Evolutionary conservation across 1,284 basidiomycete genomes (phyloP).

Genomic region (Tetrapyrgos nigripes): DNA sequence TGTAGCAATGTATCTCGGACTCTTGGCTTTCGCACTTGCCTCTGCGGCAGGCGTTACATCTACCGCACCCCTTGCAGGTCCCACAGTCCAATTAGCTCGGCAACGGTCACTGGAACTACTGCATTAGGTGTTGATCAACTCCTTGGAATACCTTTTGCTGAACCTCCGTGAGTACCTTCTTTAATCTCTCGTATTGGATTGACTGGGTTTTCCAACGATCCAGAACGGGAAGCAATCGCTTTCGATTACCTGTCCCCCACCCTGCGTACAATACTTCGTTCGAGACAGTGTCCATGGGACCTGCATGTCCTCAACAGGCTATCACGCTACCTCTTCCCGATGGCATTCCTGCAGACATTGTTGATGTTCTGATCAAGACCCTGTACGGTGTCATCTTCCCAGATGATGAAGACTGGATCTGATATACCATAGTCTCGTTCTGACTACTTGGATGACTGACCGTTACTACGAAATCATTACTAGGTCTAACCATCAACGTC

Average conservation of each 20-base stretch:
- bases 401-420: constrained; percentile 56
- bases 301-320: constrained; percentile 57
- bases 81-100: constrained; percentile 45
- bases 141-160: constrained; percentile 60
- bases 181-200: too few relatives aligned
- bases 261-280: too few relatives aligned
- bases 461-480: too few relatives aligned
- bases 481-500: constrained; percentile 26
- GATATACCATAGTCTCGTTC: not conserved
- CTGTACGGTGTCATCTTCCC: constrained; percentile 39
- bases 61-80: constrained; percentile 31
- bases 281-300: constrained; percentile 49
- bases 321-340: constrained; percentile 38
- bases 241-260: too few relatives aligned
- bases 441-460: too few relatives aligned
- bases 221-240: too few relatives aligned
- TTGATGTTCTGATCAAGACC: constrained; percentile 43
- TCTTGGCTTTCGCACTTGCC: not conserved
- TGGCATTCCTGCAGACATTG: constrained; percentile 37
- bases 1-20: constrained; percentile 13
- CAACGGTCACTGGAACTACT: constrained; percentile 43
- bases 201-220: too few relatives aligned
- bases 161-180: constrained; percentile 41
- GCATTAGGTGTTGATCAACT: constrained; percentile 41
- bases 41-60: not conserved